Base-by-base conservation (phyloP, 164 flowering plant species). In the Aristolochia fimbriata region DNA sequence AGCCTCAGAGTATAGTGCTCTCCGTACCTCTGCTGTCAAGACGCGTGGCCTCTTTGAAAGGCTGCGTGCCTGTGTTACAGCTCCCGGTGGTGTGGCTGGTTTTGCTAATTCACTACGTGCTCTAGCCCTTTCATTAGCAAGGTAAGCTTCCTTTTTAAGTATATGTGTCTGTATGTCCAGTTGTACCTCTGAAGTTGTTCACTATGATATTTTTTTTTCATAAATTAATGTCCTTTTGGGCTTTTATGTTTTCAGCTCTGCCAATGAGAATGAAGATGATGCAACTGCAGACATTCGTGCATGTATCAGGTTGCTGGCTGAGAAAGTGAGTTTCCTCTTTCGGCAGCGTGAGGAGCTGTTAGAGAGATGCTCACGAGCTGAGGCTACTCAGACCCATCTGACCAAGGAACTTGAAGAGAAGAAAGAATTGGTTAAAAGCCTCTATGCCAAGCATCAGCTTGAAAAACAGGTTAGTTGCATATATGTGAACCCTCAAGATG, bases 401-500 rank as follows among this genome's bases (percentile, higher is more conserved):
- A 67, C 60, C 21, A 87, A 85, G 77, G 96, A 91, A 66, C 68
- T 88, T 69, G 96, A 91, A 69, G 96, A 88, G 65, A 94, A 87
- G 77, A 81, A 83, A 68, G 96, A 85, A 70, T 63, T 88, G 68
- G 87, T 87, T 20, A 81, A 84, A 65, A 80, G 79, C 19, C 72
- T 88, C 27, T 94, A 81, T 68, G 65, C 76, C 6, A 88, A 94
- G 79, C 96, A 81, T 75, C 97, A 90, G 69, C 80, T 78, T 58
- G 96, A 90, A 79, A 91, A 91, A 78, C 99, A 91, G 96, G 99
- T 88, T 20, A 61, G 67, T 57, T n/a, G n/a, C n/a, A n/a, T n/a
- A n/a, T n/a, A n/a, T n/a, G 7, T 3, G 3, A 31, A 31, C 7
- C 37, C 7, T 31, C 37, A 31, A 7, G 37, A 31, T 31, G 37